Conservation (phyloP, 768 basidiomycete species). For the Russula emetica region DNA sequence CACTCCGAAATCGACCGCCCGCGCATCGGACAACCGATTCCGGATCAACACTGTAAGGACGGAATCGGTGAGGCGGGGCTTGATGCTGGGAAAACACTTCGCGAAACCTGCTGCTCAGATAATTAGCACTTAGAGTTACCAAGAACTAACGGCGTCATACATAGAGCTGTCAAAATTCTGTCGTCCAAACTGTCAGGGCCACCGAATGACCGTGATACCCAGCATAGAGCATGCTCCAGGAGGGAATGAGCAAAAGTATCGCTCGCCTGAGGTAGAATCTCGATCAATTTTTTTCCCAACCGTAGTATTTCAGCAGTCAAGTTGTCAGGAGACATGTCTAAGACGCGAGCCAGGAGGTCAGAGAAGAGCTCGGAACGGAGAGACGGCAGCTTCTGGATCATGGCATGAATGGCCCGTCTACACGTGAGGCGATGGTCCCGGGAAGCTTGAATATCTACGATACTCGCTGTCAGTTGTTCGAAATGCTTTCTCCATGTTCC, state of each 20-base stretch:
- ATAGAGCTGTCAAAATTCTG: slow-evolving; percentile 6
- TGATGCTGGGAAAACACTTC: slow-evolving; percentile 35
- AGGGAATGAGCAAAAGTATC: slow-evolving; percentile 7
- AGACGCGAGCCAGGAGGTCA: slow-evolving; percentile 9
- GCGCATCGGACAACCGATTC: slow-evolving; percentile 45
- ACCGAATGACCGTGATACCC: slow-evolving; percentile 18
- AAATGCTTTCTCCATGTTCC: slow-evolving; percentile 27
- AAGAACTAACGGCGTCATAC: slow-evolving; percentile 1
- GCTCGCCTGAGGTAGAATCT: slow-evolving; percentile 12
- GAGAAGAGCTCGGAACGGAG: slow-evolving; percentile 17
- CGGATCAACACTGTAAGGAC: slow-evolving; percentile 61
- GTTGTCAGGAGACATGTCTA: slow-evolving; percentile 10
- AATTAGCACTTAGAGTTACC: background rate
- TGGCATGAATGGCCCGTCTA: slow-evolving; percentile 9
- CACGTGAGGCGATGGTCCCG: slow-evolving; percentile 14
- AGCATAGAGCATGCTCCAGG: slow-evolving; percentile 5
- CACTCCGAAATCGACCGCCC: slow-evolving; percentile 33
- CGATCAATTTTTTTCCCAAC: slow-evolving; percentile 6
- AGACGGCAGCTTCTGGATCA: slow-evolving; percentile 12
- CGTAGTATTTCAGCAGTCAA: slow-evolving; percentile 4
- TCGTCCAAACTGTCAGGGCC: slow-evolving; percentile 5
- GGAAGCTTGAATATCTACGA: slow-evolving; percentile 14
- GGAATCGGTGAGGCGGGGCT: slow-evolving; percentile 61
- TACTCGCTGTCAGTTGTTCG: slow-evolving; percentile 22
- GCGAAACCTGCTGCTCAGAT: slow-evolving; percentile 20